These are phyloP conservation scores for Cladophialophora psammophila DNA, from an alignment of 2,329 filamentous ascomycete genomes.

Conservation along the genomic window DNA sequence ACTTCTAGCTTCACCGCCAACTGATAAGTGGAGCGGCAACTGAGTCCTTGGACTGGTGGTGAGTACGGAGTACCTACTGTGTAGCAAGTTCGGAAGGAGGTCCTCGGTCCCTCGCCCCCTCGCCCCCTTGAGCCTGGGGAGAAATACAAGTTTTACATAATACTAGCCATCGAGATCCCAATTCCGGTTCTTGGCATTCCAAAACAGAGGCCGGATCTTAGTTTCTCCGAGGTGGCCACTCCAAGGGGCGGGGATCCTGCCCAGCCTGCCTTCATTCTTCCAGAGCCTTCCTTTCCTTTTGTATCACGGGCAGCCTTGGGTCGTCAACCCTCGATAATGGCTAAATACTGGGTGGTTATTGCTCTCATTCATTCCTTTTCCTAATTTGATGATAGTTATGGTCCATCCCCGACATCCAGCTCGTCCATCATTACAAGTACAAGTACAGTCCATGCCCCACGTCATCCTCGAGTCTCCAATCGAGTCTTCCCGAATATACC, in stretches of 20 bases:
- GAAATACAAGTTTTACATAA: no score
- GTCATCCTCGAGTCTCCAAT: neutral
- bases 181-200: neutral
- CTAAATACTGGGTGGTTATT: neutral
- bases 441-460: neutral
- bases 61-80: no score
- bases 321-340: neutral
- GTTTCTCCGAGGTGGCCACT: neutral
- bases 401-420: neutral
- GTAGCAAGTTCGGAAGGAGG: no score
- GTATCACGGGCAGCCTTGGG: constrained; percentile 3
- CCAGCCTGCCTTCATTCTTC: neutral
- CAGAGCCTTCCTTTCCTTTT: constrained; percentile 5
- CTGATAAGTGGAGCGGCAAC: no score
- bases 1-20: neutral
- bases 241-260: neutral
- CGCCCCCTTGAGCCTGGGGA: no score
- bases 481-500: neutral
- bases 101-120: no score
- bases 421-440: constrained; percentile 1
- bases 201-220: neutral
- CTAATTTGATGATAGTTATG: neutral
- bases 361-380: neutral
- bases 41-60: no score
- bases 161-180: no score